These are phyloP conservation scores for Carallia pectinifolia DNA, from an alignment of 345 rosid genomes.

Conservation along the genomic window DNA sequence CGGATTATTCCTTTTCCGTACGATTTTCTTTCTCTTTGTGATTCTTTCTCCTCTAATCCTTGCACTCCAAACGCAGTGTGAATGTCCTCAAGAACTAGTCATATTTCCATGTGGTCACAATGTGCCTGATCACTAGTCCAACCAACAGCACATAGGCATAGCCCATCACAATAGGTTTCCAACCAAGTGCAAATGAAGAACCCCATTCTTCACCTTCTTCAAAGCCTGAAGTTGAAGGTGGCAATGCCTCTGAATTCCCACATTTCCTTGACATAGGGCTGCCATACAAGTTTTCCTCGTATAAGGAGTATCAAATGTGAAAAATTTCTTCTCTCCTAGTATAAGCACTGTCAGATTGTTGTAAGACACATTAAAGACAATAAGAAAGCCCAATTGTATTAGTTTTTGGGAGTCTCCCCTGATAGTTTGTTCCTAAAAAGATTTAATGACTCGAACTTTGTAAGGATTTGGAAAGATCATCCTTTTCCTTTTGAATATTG, in stretches of 20 bases:
- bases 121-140: background rate
- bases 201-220: background rate
- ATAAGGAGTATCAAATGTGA: background rate
- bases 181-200: background rate
- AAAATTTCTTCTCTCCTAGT: constrained; percentile 4
- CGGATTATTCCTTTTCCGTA: too few species aligned
- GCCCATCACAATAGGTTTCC: background rate
- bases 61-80: too few species aligned
- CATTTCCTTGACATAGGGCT: background rate
- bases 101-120: background rate
- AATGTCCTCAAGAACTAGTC: background rate
- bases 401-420: background rate
- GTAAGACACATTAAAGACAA: background rate
- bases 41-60: too few species aligned
- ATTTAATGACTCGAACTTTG: background rate
- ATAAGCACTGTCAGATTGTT: background rate
- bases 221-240: background rate
- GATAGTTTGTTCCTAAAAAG: background rate
- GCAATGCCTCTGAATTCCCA: background rate
- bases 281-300: background rate
- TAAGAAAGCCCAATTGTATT: background rate
- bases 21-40: too few species aligned
- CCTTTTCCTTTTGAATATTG: too few species aligned
- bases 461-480: too few species aligned
- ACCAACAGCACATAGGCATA: background rate